Conservation (phyloP, 768 basidiomycete genomes). For the Lepiota subincarnata region DNA sequence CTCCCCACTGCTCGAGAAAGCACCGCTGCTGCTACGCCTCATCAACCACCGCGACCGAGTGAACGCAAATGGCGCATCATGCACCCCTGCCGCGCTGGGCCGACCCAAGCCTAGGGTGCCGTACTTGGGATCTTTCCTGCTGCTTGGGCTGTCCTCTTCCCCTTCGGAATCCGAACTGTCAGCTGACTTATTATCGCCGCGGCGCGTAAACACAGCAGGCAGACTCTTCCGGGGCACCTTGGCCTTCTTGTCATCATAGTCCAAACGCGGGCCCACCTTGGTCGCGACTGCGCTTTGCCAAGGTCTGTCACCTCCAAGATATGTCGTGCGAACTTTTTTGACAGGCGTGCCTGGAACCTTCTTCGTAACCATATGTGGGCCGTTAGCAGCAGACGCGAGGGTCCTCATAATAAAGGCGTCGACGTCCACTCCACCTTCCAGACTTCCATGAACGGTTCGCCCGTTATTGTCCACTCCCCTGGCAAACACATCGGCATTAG, state of each 20-base stretch:
- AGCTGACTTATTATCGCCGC: slow-evolving; percentile 22
- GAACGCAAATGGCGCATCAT: slow-evolving; percentile 28
- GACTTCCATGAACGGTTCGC: slow-evolving; percentile 15
- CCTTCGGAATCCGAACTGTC: slow-evolving; percentile 58
- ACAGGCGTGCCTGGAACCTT: slow-evolving; percentile 77
- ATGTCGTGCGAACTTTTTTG: slow-evolving; percentile 64
- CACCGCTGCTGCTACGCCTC: slow-evolving; percentile 77
- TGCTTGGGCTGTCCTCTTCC: slow-evolving; percentile 65
- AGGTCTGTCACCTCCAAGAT: slow-evolving; percentile 55
- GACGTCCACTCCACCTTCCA: slow-evolving; percentile 37
- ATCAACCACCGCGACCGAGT: slow-evolving; percentile 58
- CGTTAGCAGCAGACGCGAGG: slow-evolving; percentile 55
- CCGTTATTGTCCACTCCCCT: slow-evolving; percentile 37
- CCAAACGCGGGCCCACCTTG: slow-evolving; percentile 55
- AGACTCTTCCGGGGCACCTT: slow-evolving; percentile 60
- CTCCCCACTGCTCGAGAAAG: slow-evolving; percentile 76
- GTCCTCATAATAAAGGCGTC: slow-evolving; percentile 73
- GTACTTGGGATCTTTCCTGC: slow-evolving; percentile 45
- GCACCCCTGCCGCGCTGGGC: slow-evolving; percentile 32
- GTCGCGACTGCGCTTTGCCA: slow-evolving; percentile 80
- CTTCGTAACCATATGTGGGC: slow-evolving; percentile 43
- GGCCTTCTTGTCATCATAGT: slow-evolving; percentile 41
- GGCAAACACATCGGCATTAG: slow-evolving; percentile 37
- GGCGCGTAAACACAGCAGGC: slow-evolving; percentile 56
- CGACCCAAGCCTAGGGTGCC: slow-evolving; percentile 64